Base-by-base conservation (phyloP, 768 basidiomycete species). In the Mycena sanguinolenta region DNA sequence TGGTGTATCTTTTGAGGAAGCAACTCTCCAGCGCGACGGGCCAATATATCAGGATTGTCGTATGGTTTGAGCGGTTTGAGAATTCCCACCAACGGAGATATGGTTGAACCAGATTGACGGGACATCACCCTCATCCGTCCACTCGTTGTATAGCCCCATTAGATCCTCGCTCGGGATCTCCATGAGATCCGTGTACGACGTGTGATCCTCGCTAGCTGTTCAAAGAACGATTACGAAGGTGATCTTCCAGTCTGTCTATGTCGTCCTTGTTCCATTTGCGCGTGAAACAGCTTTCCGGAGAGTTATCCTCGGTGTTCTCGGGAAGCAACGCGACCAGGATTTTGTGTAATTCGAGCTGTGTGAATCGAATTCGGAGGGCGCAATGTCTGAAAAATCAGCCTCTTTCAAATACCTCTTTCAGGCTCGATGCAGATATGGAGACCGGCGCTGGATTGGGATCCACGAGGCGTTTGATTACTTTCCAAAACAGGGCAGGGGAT, bases 61-160 rank as follows among this genome's bases (percentile, higher is more conserved):
- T 23, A 4, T 8, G 30, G 55, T 14, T 57, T 57, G 32, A 57
- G n/a, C 8, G 32, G 32, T 25, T 57, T 57, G 4, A 57, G 23
- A 10, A 57, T 57, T 5, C 55, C 55, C 10, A 57, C 36, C 6
- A 57, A 6, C 7, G 55, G 30, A 2, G 55, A 36, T 32, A 23
- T n/a, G n/a, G n/a, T n/a, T 57, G 34, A 60, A 49, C 59, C 59
- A 60, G 16, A 32, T 52, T 32, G 54, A 32, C 8, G 54, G 30
- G 16, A 7, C 46, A 23, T 21, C 54, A 9, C 32, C 32, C 17
- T 21, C 16, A 17, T 2, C 19, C 2, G 6, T 19, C 12, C 54
- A 34, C 34, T 55, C 21, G 13, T 55, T 55, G 17, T 21, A 21
- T 9, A 55, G 21, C 2, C 1, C 2, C 17, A 21, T 19, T 1